These are phyloP conservation scores for Allomyces javanicus DNA, from an alignment of 192 early-diverging fungal genomes.

Conservation along the genomic window DNA sequence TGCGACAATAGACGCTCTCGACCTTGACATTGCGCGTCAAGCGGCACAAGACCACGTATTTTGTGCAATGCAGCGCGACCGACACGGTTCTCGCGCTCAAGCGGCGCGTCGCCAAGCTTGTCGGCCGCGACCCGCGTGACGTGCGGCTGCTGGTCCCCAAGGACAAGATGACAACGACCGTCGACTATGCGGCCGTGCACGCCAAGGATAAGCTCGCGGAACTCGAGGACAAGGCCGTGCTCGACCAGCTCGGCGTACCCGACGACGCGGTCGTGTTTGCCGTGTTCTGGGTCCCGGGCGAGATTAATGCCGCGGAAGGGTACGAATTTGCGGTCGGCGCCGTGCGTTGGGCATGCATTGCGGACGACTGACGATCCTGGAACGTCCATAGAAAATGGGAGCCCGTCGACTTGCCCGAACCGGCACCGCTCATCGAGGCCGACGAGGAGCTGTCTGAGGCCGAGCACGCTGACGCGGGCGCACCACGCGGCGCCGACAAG, in stretches of 20 bases:
- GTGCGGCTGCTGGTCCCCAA: neutral
- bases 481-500: neutral
- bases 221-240: neutral
- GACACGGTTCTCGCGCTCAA: neutral
- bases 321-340: neutral
- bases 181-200: neutral
- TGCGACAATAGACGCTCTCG: neutral
- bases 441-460: neutral
- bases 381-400: neutral
- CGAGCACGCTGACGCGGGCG: neutral
- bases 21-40: neutral
- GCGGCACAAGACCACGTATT: neutral
- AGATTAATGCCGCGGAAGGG: neutral
- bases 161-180: neutral
- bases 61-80: neutral
- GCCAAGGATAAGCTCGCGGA: neutral
- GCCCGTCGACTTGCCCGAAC: neutral
- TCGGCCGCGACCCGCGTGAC: neutral
- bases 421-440: neutral
- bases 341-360: neutral
- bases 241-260: neutral
- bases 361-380: neutral
- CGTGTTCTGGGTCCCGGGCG: neutral
- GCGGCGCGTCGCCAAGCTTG: neutral
- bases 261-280: neutral